Base-by-base conservation (phyloP, 140 eudicot genomes). In the Bidens hawaiensis region DNA sequence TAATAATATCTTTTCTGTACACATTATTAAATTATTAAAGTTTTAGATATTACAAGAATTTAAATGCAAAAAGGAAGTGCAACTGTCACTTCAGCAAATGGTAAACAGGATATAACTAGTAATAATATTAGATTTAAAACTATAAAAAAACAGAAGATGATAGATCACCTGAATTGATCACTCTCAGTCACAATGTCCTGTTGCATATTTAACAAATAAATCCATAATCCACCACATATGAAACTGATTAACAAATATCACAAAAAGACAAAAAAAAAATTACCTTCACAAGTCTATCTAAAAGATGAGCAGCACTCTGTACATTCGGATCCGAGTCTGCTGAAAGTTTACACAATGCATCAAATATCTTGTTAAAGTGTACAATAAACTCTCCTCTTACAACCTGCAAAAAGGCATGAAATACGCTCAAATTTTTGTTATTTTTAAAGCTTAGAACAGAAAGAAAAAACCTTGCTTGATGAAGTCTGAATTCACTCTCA, bases 231-330 rank as follows among this genome's bases (percentile, higher is more conserved):
- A 64, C 55, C 28, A 31, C 64, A 47, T 61, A 16, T 19, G 30
- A 43, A 26, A 46, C 6, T 31, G 10, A 34, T 47, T 30, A 40
- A 46, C 30, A 45, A 6, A 54, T 22, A 51, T 53, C 34, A 8
- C 8, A 46, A 40, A n/a, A 4, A 15, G 23, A 17, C 4, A 25
- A 9, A 65, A 42, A 47, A 49, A 43, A 62, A 62, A 25, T 23
- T 23, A 90, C 98, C 91, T 91, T 91, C 57, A 91, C 98, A 70
- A 91, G 96, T 76, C 91, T 78, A 69, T 91, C 98, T 76, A 91
- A 75, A 59, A 91, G 98, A 84, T 91, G 96, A 70, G 98, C 98
- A 58, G 98, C 98, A 84, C 95, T 91, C 51, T 91, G 98, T 72
- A 91, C 96, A 80, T 84, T 84, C 78, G 91, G 73, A 74, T 87